A percentile compares a stretch with the other conserved stretches of the same genome.
Conservation (phyloP, 2,329 filamentous ascomycete species). For the Colletotrichum melonis region DNA sequence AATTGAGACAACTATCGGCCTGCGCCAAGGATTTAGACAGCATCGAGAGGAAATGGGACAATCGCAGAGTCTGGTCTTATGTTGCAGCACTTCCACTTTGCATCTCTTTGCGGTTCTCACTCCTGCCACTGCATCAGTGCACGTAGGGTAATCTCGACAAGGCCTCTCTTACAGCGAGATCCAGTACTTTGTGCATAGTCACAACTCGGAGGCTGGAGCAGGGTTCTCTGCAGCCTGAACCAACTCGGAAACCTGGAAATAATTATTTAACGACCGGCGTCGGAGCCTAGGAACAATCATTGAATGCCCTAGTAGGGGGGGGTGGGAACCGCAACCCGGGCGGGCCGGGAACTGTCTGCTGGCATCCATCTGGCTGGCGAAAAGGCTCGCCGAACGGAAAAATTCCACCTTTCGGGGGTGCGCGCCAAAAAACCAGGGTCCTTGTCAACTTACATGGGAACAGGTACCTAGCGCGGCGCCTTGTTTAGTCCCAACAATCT, state of each 20-base stretch:
- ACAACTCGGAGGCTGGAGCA: background rate
- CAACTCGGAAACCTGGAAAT: slow-evolving; percentile 1
- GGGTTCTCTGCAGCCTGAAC: background rate
- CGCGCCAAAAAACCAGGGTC: background rate
- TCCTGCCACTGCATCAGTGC: background rate
- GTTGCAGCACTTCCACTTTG: background rate
- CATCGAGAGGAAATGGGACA: background rate
- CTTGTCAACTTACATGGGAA: background rate
- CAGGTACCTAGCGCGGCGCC: background rate
- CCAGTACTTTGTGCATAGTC: background rate
- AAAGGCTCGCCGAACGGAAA: slow-evolving; percentile 13
- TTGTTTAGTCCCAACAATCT: slow-evolving; percentile 12
- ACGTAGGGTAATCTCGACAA: background rate
- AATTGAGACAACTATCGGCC: background rate
- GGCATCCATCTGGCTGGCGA: background rate
- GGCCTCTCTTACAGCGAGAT: background rate
- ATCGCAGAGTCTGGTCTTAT: too few relatives aligned
- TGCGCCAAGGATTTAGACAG: background rate
- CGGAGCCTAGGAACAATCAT: slow-evolving; percentile 17
- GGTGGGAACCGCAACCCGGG: background rate
- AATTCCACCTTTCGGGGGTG: background rate
- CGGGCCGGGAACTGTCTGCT: slow-evolving; percentile 28
- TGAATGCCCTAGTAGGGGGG: slow-evolving; percentile 16
- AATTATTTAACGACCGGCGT: slow-evolving; percentile 9
- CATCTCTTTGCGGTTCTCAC: background rate